Evolutionary conservation across 371 early-diverging fungal genomes (phyloP).

Genomic region (Gilbertella persicaria): DNA sequence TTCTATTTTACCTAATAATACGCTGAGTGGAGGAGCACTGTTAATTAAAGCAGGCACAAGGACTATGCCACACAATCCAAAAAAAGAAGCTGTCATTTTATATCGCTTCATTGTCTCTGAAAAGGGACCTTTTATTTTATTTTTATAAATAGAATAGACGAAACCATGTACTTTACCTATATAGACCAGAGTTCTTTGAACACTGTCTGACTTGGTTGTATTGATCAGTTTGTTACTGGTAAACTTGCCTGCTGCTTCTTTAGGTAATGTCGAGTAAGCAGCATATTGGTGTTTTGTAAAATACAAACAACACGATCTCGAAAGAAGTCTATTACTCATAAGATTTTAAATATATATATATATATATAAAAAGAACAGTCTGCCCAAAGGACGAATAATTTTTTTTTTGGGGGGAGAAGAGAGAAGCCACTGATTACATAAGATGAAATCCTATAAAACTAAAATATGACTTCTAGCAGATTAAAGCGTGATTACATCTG

Average conservation of each 20-base stretch:
- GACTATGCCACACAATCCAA: slow-evolving; percentile 45
- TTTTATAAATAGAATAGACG: neutral
- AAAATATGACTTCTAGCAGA: too few species aligned
- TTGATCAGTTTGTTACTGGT: slow-evolving; percentile 27
- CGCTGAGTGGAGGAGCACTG: slow-evolving; percentile 36
- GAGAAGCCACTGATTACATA: too few species aligned
- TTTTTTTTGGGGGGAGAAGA: too few species aligned
- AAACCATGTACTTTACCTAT: slow-evolving; percentile 27
- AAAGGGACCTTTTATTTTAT: slow-evolving; percentile 36
- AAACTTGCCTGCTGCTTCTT: slow-evolving; percentile 26
- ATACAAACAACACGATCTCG: neutral
- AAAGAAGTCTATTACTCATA: too few species aligned
- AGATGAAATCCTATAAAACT: too few species aligned
- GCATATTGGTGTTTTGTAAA: neutral
- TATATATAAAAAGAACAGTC: too few species aligned
- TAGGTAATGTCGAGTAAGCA: slow-evolving; percentile 21
- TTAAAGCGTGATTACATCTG: too few species aligned
- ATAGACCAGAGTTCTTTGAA: slow-evolving; percentile 48
- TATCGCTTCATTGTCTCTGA: slow-evolving; percentile 45
- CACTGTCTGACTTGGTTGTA: slow-evolving; percentile 10
- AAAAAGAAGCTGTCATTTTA: slow-evolving; percentile 52
- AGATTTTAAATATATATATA: too few species aligned
- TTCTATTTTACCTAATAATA: slow-evolving; percentile 31
- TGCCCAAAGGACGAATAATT: too few species aligned
- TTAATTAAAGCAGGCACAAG: slow-evolving; percentile 46